Base-by-base conservation (phyloP, 192 early-diverging fungal genomes). In the Rhizophagus sp. region DNA sequence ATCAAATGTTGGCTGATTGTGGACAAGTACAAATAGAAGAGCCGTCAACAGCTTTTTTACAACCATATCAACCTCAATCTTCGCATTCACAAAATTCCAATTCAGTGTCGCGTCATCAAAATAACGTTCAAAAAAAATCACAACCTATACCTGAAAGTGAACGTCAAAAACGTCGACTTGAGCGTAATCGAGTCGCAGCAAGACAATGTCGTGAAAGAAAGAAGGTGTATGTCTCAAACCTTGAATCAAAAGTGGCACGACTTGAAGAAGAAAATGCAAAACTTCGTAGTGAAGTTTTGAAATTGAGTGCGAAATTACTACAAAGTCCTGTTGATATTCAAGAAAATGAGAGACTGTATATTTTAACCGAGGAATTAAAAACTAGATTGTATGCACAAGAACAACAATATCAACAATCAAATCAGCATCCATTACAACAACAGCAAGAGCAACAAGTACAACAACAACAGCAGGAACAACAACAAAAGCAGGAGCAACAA, bases 191-290 rank as follows among this genome's bases (percentile, higher is more conserved):
- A 10, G 83, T 93, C 27, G 94, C 94, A 0, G 94, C 94, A 73
- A 93, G 92, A 81, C 93, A 93, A 81, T 95, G 93, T 66, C 91
- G 94, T 19, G 91, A 93, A 73, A 93, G 94, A 81, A 94, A 94
- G 81, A 95, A 95, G 81, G 88, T 83, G 24, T 93, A 90, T 75
- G 90, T 95, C 33, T 80, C 83, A 27, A 92, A 91, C 44, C 85
- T 95, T 63, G 92, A 94, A 71, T 84, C 89, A 50, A 88, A 90
- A 62, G 85, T 93, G 9, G 69, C 82, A 12, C 78, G 87, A 34
- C 73, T 94, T 47, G 89, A 91, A 68, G 87, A 90, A 49, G 93
- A 95, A 41, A 93, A 93, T 81, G 78, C 82, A 1, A 82, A 73
- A 22, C 73, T 93, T 27, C 47, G 71, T 30, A 12, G 47, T 27